Evolutionary conservation across 169 alveolate species (phyloP), one percentile per base, ranked within the genome.

Genomic region (Cryptosporidium parvum): DNA sequence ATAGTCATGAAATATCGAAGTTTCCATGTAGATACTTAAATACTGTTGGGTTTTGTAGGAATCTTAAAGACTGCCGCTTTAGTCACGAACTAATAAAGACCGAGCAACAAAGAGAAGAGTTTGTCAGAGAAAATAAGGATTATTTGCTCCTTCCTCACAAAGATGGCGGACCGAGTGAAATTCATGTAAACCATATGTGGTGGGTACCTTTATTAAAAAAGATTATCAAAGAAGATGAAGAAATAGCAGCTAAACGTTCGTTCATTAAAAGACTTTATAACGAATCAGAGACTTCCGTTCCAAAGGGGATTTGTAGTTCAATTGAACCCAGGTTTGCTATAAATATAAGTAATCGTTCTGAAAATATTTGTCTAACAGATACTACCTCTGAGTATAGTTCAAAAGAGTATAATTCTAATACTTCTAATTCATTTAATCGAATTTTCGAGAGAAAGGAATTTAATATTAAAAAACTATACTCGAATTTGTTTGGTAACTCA

Each of bases 11-110:
- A 10, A 59, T 80, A 44, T 62, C 80, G 16, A 37, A 80, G n/a
- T 80, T 80, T 65, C 89, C 89, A 10, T 80, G 89, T 65, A 80
- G 89, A 33, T 80, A 80, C 37, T 48, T 80, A 67, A 59, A 80
- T 44, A 80, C 89, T 42, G 35, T 80, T 16, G 89, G 89, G 16
- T 80, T 80, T 65, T 80, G 89, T 23, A 80, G 89, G 31, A 80
- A 80, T 65, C 45, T 80, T 33, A 59, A 80, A 18, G 59, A 80
- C 5, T 80, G 89, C 18, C 73, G 89, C 42, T 80, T 80, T 65
- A 80, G 89, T 45, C 89, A 80, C 35, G 65, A 44, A 18, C 68
- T 80, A 44, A 59, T 65, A 8, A 62, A 21, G 42, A 62, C 73
- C 2, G 89, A 80, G 35, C 29, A 65, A 14, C 52, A 80, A 65